A percentile compares a stretch with the other conserved stretches of the same genome.
phyloP scores from a whole-genome alignment of 2,329 filamentous ascomycete genomes.

The Trichophyton rubrum region DNA sequence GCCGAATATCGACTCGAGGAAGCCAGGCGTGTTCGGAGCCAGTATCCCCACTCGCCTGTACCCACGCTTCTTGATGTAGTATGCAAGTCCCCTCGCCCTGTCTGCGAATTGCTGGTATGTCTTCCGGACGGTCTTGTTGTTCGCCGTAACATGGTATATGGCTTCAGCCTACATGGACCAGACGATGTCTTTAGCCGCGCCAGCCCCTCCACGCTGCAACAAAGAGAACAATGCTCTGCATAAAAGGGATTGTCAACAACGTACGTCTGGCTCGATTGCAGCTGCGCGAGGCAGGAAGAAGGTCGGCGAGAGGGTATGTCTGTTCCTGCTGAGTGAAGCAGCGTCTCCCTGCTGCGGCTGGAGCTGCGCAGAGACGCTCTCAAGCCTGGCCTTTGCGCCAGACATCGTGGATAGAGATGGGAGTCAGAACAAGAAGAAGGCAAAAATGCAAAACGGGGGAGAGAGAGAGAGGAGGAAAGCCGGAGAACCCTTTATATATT shows the following conservation, averaged over 20 bases:
- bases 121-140: conserved; percentile 59
- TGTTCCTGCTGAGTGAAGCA: conserved; percentile 25
- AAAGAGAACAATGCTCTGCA: background rate
- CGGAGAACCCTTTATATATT: background rate
- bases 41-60: conserved; percentile 72
- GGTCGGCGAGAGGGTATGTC: conserved; percentile 62
- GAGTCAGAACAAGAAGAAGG: background rate
- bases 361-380: conserved; percentile 22
- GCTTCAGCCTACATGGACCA: conserved; percentile 46
- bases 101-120: conserved; percentile 74
- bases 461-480: too few species aligned
- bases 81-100: conserved; percentile 74
- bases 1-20: conserved; percentile 80
- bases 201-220: too few species aligned
- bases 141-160: conserved; percentile 73
- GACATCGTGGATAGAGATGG: conserved; percentile 16
- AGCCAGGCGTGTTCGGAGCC: conserved; percentile 85
- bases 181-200: background rate
- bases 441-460: background rate
- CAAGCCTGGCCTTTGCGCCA: conserved; percentile 19
- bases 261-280: conserved; percentile 66
- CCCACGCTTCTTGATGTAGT: conserved; percentile 64
- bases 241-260: conserved; percentile 13
- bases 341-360: conserved; percentile 17
- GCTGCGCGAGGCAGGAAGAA: conserved; percentile 78